Evolutionary conservation across 495 filamentous ascomycete species (phyloP), one percentile per base, ranked within the genome.

Genomic region (Opeltia flavorubescens): DNA sequence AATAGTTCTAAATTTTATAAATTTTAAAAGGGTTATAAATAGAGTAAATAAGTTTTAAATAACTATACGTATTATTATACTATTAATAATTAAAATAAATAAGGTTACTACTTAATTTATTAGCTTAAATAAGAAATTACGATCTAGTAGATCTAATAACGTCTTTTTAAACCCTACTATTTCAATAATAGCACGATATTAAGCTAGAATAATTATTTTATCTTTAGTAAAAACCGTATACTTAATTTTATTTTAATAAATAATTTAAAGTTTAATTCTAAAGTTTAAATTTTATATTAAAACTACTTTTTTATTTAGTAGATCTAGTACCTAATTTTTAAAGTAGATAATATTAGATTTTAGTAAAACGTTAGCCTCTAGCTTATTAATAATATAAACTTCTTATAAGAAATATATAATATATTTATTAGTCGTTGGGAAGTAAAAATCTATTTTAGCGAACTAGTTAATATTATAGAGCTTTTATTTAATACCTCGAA

Each of bases 301-400:
- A n/a, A n/a, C n/a, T n/a, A 15, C 15, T 9, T n/a, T 9, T 33
- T n/a, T n/a, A 9, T 33, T 33, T 33, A 15, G 9, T n/a, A 33
- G 9, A 33, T 33, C 15, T 9, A 43, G 5, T 6, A 21, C 6
- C 6, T 21, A 15, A 23, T 33, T 5, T 23, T 49, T 42, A 20
- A 28, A 21, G 12, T 23, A 17, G 13, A 49, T 21, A n/a, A 49
- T 29, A 25, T 49, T 25, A 8, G 24, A 30, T 18, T 25, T 18
- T 0, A 49, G 48, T 1, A 49, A 42, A 20, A 49, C 48, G 1
- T 47, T 47, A 0, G 34, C 47, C 20, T 48, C 48, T 31, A 49
- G 25, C 23, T 34, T 27, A 27, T 49, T 15, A 21, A 49, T 15
- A 11, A 49, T 4, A 21, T 49, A 18, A 21, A 47, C 23, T 31